phyloP scores from a whole-genome alignment of 73 alveolate genomes.

The Halteria grandinella region DNA sequence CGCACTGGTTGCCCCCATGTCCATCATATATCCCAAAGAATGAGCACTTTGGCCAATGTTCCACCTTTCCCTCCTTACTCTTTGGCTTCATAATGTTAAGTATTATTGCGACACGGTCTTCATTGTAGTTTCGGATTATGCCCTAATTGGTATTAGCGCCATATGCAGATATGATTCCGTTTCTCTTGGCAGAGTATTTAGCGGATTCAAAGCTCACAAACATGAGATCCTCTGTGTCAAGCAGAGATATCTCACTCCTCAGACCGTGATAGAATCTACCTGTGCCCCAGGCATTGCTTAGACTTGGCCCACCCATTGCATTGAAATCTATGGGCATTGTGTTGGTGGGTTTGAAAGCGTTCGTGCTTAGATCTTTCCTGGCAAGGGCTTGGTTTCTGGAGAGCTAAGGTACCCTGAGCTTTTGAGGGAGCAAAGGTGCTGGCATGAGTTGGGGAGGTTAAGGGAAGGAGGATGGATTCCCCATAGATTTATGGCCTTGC shows the following conservation, averaged over 20 bases:
- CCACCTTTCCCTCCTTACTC: slow-evolving; percentile 47
- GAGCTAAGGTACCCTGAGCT: too few species aligned
- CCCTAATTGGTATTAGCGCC: slow-evolving; percentile 95
- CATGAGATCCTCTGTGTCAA: slow-evolving; percentile 29
- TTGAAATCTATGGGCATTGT: too few species aligned
- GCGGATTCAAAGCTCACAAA: slow-evolving; percentile 64
- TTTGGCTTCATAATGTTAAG: slow-evolving; percentile 68
- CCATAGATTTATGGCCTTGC: too few species aligned
- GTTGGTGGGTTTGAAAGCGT: too few species aligned
- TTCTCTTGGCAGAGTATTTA: slow-evolving; percentile 81
- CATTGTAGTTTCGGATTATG: slow-evolving; percentile 77
- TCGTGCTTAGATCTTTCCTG: too few species aligned
- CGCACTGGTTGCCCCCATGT: slow-evolving; percentile 67
- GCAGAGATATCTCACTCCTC: slow-evolving; percentile 36
- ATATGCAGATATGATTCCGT: slow-evolving; percentile 90
- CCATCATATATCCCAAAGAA: slow-evolving; percentile 69
- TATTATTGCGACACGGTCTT: slow-evolving; percentile 77
- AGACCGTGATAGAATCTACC: slow-evolving; percentile 35
- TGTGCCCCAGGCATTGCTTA: too few species aligned
- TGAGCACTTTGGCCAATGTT: slow-evolving; percentile 69
- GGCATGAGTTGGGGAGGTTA: too few species aligned
- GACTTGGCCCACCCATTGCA: too few species aligned
- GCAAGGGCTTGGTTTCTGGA: too few species aligned
- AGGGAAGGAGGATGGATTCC: too few species aligned
- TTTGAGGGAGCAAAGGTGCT: too few species aligned